A percentile compares a stretch with the other conserved stretches of the same genome.
Conservation (phyloP, 208 protist genomes). For the Leishmania mexicana region DNA sequence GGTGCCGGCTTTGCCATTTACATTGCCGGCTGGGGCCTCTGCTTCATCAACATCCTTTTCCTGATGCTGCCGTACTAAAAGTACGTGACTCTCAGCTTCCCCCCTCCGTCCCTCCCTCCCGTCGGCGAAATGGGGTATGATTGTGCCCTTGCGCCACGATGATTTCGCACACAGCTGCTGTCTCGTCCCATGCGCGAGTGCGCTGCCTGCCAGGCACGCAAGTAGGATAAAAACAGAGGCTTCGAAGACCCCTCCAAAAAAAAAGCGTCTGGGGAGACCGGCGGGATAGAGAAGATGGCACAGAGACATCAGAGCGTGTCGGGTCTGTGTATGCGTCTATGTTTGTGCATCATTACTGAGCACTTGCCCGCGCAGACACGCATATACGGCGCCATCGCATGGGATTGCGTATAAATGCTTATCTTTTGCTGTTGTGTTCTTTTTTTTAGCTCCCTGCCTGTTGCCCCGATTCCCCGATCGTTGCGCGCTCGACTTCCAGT, state of each 20-base stretch:
- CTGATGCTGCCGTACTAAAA: constrained; percentile 49
- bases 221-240: no score
- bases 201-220: not conserved
- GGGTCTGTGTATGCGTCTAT: not conserved
- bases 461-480: not conserved
- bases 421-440: not conserved
- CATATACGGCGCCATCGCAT: not conserved
- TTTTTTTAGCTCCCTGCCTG: no score
- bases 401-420: not conserved
- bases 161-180: not conserved
- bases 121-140: not conserved
- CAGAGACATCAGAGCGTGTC: no score
- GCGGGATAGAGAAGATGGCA: no score
- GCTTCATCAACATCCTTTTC: constrained; percentile 47
- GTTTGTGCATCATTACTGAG: not conserved
- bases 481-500: no score
- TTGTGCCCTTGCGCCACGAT: not conserved
- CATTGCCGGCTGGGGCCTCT: constrained; percentile 43
- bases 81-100: not conserved
- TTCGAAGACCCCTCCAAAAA: no score
- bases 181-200: not conserved
- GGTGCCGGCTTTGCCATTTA: constrained; percentile 51
- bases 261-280: no score
- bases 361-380: not conserved
- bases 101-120: not conserved